These are phyloP conservation scores for Echites panduratus DNA, from an alignment of 257 asterid species.

Conservation along the genomic window DNA sequence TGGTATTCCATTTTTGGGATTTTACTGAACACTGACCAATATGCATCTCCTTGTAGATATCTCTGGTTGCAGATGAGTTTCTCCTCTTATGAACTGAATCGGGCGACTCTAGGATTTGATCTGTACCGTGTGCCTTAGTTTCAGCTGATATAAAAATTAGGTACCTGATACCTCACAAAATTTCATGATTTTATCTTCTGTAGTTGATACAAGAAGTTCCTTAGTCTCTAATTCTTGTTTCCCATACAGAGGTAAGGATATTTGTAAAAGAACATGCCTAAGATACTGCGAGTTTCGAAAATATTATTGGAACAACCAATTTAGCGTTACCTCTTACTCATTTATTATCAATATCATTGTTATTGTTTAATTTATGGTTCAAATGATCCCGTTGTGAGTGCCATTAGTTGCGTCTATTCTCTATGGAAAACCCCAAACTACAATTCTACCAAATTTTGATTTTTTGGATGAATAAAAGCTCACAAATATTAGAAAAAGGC, in stretches of 20 bases:
- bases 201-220: neutral
- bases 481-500: neutral
- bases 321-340: neutral
- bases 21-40: constrained; percentile 23
- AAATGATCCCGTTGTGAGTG: constrained; percentile 4
- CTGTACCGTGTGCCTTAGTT: constrained; percentile 34
- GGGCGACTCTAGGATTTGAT: constrained; percentile 29
- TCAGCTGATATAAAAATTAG: constrained; percentile 6
- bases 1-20: constrained; percentile 8
- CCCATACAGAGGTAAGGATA: neutral
- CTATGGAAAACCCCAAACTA: neutral
- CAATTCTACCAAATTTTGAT: too few species aligned
- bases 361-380: neutral
- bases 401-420: neutral
- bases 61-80: constrained; percentile 88
- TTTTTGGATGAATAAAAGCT: neutral
- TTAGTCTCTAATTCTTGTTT: neutral
- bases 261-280: constrained; percentile 4
- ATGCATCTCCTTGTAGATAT: constrained; percentile 57
- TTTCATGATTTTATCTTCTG: neutral
- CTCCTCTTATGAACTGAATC: constrained; percentile 71
- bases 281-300: neutral
- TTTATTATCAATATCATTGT: neutral
- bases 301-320: neutral
- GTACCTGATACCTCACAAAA: neutral